Base-by-base conservation (phyloP, 2,329 filamentous ascomycete species). In the Ceratocystis cubensis region DNA sequence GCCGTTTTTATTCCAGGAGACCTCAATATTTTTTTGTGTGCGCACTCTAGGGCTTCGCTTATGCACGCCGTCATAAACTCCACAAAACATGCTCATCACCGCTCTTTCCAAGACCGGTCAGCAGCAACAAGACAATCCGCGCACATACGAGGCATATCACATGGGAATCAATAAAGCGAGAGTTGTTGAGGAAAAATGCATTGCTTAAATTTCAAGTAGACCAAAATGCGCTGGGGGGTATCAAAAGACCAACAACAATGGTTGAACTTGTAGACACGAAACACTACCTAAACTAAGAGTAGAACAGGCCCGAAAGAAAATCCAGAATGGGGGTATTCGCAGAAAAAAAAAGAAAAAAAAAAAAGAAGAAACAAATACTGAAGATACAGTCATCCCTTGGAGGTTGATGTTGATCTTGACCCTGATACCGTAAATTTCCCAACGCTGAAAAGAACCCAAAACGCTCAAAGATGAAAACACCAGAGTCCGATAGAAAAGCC, bases 201-300 rank as follows among this genome's bases (percentile, higher is more conserved):
- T 41, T 30, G 50, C 33, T 48, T 22, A 68, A 48, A 68, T 63
- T 41, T 64, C 22, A 68, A 25, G 65, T 48, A 65, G 67, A 56
- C 25, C 56, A 61, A 48, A 33, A 66, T 20, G 37, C 46, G 41
- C 33, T 46, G 37, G 64, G 59, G 59, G 59, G 59, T 66, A 63
- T 57, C 61, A 53, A 64, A 41, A 37, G 30, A 37, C 37, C 37
- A 41, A 41, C 17, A 61, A 59, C 56, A 15, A 63, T 33, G 53
- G 61, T 64, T 59, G 61, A 67, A 37, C 61, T 41, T 61, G 50
- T 57, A 67, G 20, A 41, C 30, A 65, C 33, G 20, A n/a, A 62
- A 66, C 44, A 64, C 61, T 48, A 66, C 61, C 65, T 63, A 22
- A 17, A n/a, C 53, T 33, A 57, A 57, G 13, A 56, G 13, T 28